Evolutionary conservation across 2,329 filamentous ascomycete genomes (phyloP).

Genomic region (Calonectria hongkongensis): DNA sequence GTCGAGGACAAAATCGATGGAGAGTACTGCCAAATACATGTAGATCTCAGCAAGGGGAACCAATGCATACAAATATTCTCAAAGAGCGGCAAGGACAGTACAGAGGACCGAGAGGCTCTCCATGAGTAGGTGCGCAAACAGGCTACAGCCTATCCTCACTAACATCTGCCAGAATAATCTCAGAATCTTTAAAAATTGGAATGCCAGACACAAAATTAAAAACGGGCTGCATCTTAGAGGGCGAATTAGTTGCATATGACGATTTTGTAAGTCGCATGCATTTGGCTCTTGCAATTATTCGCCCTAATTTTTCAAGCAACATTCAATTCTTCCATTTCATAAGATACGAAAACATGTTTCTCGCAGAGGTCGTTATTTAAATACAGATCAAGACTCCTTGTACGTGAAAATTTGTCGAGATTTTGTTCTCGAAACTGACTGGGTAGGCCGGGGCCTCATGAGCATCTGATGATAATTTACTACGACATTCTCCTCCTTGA

Average conservation of each 20-base stretch:
- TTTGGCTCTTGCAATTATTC: background rate
- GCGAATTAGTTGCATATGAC: conserved; percentile 87
- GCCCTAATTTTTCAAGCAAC: conserved; percentile 62
- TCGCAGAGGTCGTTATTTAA: conserved; percentile 82
- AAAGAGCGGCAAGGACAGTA: conserved; percentile 94
- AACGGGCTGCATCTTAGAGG: conserved; percentile 85
- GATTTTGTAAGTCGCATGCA: conserved; percentile 67
- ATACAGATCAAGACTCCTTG: conserved; percentile 81
- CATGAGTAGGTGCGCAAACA: conserved; percentile 66
- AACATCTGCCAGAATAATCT: conserved; percentile 69
- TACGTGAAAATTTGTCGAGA: conserved; percentile 56
- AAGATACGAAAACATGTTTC: conserved; percentile 88
- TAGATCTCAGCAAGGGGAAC: conserved; percentile 76
- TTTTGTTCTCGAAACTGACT: conserved; percentile 43
- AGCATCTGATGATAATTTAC: conserved; percentile 78
- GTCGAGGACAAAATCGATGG: conserved; percentile 90
- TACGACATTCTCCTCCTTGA: conserved; percentile 75
- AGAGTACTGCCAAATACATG: conserved; percentile 92
- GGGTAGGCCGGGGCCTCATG: conserved; percentile 67
- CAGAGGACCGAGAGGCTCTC: conserved; percentile 78
- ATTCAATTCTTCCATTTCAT: conserved; percentile 83
- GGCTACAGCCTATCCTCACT: background rate
- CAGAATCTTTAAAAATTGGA: conserved; percentile 78
- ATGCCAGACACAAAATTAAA: conserved; percentile 74
- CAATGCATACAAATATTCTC: conserved; percentile 87